These are phyloP conservation scores for Phanerochaete sordida DNA, from an alignment of 768 basidiomycete genomes.

Conservation along the genomic window DNA sequence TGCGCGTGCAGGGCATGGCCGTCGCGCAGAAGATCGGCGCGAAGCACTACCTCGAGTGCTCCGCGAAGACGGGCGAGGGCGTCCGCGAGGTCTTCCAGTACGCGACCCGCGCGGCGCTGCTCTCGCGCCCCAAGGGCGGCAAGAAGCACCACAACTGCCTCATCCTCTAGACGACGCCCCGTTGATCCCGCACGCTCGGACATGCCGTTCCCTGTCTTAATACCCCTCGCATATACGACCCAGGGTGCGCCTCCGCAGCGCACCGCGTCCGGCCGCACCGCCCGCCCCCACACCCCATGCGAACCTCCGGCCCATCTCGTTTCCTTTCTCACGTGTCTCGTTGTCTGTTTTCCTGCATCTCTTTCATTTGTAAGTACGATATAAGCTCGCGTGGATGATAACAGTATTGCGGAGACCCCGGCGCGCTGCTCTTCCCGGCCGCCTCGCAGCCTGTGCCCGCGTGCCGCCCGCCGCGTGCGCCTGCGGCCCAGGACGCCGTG, in stretches of 20 bases:
- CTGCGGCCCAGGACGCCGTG: not conserved
- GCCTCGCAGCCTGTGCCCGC: not conserved
- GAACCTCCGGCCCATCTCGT: conserved; percentile 3
- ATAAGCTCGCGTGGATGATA: conserved; percentile 17
- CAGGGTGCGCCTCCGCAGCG: conserved; percentile 4
- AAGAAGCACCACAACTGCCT: conserved; percentile 40
- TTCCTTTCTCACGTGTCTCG: conserved; percentile 8
- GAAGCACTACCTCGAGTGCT: conserved; percentile 96
- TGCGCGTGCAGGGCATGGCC: conserved; percentile 71
- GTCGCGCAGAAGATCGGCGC: conserved; percentile 97
- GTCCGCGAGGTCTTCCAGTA: conserved; percentile 99
- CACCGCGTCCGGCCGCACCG: not conserved
- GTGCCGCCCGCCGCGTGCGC: not conserved
- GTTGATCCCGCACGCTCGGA: not conserved
- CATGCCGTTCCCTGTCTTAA: conserved; percentile 4
- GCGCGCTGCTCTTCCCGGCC: not conserved
- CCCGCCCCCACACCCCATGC: not conserved
- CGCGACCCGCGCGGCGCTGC: conserved; percentile 89
- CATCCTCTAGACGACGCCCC: conserved; percentile 35
- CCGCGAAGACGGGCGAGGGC: conserved; percentile 93
- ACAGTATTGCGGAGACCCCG: conserved; percentile 11
- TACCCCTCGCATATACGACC: conserved; percentile 11
- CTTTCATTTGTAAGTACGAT: conserved; percentile 19
- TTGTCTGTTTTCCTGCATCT: conserved; percentile 16
- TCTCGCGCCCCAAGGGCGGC: conserved; percentile 46